Base-by-base conservation (phyloP, 768 basidiomycete species). In the Gloeopeniophorella convolvens region DNA sequence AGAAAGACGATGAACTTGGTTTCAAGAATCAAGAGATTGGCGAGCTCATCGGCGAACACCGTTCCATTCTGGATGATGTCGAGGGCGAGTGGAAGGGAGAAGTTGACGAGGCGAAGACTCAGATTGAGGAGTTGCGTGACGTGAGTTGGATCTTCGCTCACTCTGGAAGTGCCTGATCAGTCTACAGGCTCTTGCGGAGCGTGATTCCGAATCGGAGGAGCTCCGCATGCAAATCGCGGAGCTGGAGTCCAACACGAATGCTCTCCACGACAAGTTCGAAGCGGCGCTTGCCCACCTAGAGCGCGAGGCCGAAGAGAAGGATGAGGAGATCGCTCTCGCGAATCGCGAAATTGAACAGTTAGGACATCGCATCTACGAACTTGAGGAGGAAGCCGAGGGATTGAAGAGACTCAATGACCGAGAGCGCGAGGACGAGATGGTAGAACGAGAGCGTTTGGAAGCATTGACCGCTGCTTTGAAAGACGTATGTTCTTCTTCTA, bases 41-140 rank as follows among this genome's bases (percentile, higher is more conserved):
- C 3, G 87, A 93, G 41, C 65, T 95, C 37, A 74, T 91, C 4
- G 69, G 68, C 5, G 85, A 91, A 61, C 85, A 89, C 61, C 74
- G 82, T 45, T 73, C 78, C 24, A 83, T 88, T 45, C 78, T 90
- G 3, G 76, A 77, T 16, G 75, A 77, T 2, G 83, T 91, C 6
- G 88, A 90, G 60, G 78, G 83, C 35, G 88, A 89, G 59, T 95
- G 91, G 91, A 71, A 84, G 48, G 87, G 85, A 3, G 93, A 95
- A 62, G 82, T 94, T 2, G 82, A 90, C 54, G 89, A 91, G 56
- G 81, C 82, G 2, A 74, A 83, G 51, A 76, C 72, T 3, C 89
- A 89, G 59, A 79, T 84, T 0, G 89, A 91, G 48, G 89, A 94
- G 64, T 72, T 89, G 13, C 75, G 76, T 21, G 86, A 87, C 65